phyloP scores from a whole-genome alignment of 2,329 filamentous ascomycete genomes.

The Xylaria sp. region DNA sequence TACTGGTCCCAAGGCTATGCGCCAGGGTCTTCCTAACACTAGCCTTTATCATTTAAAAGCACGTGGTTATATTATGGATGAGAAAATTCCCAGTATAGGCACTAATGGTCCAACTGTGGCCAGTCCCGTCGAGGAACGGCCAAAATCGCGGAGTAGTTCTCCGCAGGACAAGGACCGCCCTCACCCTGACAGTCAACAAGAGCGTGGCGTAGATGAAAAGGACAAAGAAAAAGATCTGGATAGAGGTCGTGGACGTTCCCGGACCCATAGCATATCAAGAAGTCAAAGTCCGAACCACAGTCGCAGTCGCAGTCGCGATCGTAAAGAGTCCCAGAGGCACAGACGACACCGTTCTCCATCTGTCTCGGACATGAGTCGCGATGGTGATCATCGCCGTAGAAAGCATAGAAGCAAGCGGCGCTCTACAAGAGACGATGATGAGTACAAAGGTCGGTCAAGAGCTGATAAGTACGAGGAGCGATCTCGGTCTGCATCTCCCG shows the following conservation, averaged over 20 bases:
- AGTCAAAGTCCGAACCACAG: conserved; percentile 52
- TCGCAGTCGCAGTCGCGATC: conserved; percentile 57
- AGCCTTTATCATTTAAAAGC: conserved; percentile 74
- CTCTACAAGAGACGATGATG: conserved; percentile 59
- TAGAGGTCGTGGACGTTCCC: conserved; percentile 47
- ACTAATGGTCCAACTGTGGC: conserved; percentile 48
- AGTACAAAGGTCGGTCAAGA: conserved; percentile 52
- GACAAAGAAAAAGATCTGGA: conserved; percentile 44
- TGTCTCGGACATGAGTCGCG: conserved; percentile 57
- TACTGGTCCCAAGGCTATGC: conserved; percentile 93
- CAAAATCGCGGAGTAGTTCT: conserved; percentile 61
- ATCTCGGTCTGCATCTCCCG: conserved; percentile 73
- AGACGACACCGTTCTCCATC: conserved; percentile 67
- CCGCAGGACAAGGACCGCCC: conserved; percentile 51
- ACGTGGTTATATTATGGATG: conserved; percentile 58
- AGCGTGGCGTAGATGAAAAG: conserved; percentile 47
- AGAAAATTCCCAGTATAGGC: conserved; percentile 48
- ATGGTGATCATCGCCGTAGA: conserved; percentile 63
- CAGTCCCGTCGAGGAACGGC: conserved; percentile 49
- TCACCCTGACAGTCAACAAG: conserved; percentile 51
- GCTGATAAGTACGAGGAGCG: conserved; percentile 61
- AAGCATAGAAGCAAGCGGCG: conserved; percentile 58
- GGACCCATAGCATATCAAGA: conserved; percentile 47
- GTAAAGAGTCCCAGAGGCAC: conserved; percentile 60
- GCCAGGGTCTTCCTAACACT: conserved; percentile 85